These are phyloP conservation scores for Angophora floribunda DNA, from an alignment of 345 rosid genomes.

Conservation along the genomic window DNA sequence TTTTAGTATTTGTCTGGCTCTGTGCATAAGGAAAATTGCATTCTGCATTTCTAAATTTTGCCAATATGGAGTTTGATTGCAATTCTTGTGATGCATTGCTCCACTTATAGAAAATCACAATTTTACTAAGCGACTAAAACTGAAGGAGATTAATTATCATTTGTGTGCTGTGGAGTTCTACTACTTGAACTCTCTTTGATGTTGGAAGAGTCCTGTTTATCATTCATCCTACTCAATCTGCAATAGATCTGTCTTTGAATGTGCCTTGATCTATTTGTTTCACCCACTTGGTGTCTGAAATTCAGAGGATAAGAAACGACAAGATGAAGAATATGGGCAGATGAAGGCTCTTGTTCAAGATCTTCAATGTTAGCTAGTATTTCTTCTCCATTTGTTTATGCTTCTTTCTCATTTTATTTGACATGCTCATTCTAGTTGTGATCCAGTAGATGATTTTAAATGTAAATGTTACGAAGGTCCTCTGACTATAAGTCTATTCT, in stretches of 20 bases:
- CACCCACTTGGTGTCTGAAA: slow-evolving; percentile 1
- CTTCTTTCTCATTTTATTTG: not conserved
- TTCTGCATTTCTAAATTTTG: not conserved
- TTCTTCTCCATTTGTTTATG: not conserved
- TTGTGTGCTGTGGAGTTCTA: not conserved
- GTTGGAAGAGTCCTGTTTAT: not conserved
- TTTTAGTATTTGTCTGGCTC: not conserved
- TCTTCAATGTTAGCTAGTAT: slow-evolving; percentile 28
- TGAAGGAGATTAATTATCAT: not conserved
- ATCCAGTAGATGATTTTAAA: not conserved
- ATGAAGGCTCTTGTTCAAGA: slow-evolving; percentile 60
- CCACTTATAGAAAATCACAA: not conserved
- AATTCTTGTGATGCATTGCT: not conserved
- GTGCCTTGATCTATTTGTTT: not conserved
- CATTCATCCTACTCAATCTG: not conserved
- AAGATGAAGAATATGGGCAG: slow-evolving; percentile 47
- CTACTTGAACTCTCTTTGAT: not conserved
- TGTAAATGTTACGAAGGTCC: not conserved
- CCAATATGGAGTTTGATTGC: not conserved
- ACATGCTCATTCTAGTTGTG: not conserved
- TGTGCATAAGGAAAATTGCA: not conserved
- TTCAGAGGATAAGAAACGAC: slow-evolving; percentile 60
- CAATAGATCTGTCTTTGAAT: not conserved
- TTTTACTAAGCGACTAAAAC: not conserved
- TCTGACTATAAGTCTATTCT: not conserved